These are phyloP conservation scores for Pyricularia pennisetigena DNA, from an alignment of 2,329 filamentous ascomycete species.

Conservation along the genomic window DNA sequence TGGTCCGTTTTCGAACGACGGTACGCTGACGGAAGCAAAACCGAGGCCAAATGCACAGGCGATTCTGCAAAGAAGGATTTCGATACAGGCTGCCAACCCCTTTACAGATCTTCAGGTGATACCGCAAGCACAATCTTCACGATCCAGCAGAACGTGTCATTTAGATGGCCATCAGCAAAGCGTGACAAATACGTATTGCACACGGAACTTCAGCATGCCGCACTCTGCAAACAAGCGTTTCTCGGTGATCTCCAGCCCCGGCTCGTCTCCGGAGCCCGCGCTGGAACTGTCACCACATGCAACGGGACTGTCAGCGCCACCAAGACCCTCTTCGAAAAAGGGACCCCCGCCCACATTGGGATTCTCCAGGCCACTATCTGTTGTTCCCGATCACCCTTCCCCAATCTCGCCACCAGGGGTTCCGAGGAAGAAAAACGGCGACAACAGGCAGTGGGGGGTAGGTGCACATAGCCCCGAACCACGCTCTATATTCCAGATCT, in stretches of 20 bases:
- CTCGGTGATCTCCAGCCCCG: conserved; percentile 24
- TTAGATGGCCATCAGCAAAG: not conserved
- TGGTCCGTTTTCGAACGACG: conserved; percentile 7
- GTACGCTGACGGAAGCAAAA: conserved; percentile 21
- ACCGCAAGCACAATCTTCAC: conserved; percentile 14
- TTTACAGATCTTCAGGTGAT: conserved; percentile 28
- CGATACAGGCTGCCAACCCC: conserved; percentile 35
- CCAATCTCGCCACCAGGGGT: conserved; percentile 19
- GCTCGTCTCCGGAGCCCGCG: conserved; percentile 5
- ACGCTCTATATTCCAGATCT: conserved; percentile 13
- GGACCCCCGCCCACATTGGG: conserved; percentile 35
- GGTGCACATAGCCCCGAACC: conserved; percentile 11
- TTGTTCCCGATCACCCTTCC: conserved; percentile 44
- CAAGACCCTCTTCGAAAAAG: conserved; percentile 16
- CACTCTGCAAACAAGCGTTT: conserved; percentile 34
- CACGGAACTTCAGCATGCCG: conserved; percentile 45
- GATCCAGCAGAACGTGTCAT: conserved; percentile 13
- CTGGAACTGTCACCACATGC: not conserved
- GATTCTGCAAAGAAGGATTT: conserved; percentile 40
- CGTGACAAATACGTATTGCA: conserved; percentile 12
- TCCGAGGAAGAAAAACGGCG: conserved; percentile 4
- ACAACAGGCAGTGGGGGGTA: conserved; percentile 4
- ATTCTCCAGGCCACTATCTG: conserved; percentile 41
- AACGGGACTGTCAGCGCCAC: conserved; percentile 1
- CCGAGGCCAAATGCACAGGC: conserved; percentile 42